Conservation (phyloP, 75 land plant species). For the Azolla pinnata region DNA sequence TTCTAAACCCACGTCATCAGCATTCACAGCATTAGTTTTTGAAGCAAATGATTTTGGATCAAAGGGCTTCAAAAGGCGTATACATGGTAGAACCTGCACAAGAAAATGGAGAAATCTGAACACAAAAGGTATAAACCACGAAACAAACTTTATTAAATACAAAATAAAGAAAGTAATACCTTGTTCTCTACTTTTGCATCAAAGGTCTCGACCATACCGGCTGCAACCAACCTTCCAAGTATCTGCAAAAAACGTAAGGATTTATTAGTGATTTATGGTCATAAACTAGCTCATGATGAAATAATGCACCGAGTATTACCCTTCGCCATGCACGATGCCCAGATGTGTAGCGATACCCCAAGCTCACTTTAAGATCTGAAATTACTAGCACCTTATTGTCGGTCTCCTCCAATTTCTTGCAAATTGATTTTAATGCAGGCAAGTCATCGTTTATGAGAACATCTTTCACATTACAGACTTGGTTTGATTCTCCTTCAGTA, state of each 20-base stretch:
- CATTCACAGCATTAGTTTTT: constrained; percentile 25
- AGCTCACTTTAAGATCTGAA: constrained; percentile 62
- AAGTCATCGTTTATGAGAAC: constrained; percentile 67
- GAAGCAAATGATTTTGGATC: constrained; percentile 36
- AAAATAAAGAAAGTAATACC: constrained; percentile 23
- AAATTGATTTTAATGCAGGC: constrained; percentile 69
- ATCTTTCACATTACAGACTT: constrained; percentile 29
- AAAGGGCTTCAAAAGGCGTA: constrained; percentile 62
- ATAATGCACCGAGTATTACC: too few species aligned
- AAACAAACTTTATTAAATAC: not conserved
- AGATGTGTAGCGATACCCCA: constrained; percentile 46
- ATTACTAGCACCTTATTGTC: constrained; percentile 81
- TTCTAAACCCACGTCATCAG: constrained; percentile 31
- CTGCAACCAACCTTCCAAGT: constrained; percentile 53
- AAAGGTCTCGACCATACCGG: constrained; percentile 55
- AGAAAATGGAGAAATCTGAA: too few species aligned
- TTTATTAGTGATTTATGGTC: not conserved
- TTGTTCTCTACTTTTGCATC: constrained; percentile 50
- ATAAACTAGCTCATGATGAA: too few species aligned
- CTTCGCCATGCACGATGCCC: constrained; percentile 87
- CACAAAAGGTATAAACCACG: too few species aligned
- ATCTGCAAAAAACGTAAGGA: constrained; percentile 32
- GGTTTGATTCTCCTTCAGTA: constrained; percentile 8
- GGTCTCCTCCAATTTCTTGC: constrained; percentile 85
- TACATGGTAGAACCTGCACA: constrained; percentile 52